Conservation (phyloP, 1,139 yeast genomes). For the Suhomyces taliae region DNA sequence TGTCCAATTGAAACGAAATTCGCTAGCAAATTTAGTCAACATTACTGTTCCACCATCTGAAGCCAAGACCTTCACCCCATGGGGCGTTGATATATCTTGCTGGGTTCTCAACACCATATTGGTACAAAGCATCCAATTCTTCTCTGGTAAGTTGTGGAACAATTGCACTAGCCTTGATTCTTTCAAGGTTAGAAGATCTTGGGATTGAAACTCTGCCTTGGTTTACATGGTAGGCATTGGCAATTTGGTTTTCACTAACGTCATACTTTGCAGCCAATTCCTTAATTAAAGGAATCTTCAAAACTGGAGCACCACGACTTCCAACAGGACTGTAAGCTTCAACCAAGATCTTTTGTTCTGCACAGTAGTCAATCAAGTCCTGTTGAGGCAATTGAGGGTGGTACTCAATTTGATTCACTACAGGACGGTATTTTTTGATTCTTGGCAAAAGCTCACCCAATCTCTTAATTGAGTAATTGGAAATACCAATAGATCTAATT, state of each 20-base stretch:
- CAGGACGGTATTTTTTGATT: conserved; percentile 29
- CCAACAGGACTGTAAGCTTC: conserved; percentile 41
- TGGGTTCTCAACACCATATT: conserved; percentile 47
- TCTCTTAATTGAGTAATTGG: conserved; percentile 32
- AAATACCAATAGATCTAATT: conserved; percentile 33
- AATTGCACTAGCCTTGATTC: conserved; percentile 30
- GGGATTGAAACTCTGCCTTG: conserved; percentile 35
- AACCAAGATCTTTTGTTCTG: conserved; percentile 24
- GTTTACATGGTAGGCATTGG: conserved; percentile 39
- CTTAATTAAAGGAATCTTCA: conserved; percentile 32
- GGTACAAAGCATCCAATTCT: conserved; percentile 43
- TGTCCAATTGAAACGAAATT: too few relatives aligned
- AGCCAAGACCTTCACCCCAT: conserved; percentile 42
- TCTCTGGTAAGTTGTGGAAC: conserved; percentile 43
- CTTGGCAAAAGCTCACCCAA: conserved; percentile 28
- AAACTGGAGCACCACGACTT: conserved; percentile 37
- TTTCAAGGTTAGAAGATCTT: conserved; percentile 39
- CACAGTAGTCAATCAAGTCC: conserved; percentile 31
- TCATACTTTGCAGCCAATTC: conserved; percentile 33
- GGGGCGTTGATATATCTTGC: conserved; percentile 34
- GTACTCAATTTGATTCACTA: conserved; percentile 37
- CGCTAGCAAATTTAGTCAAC: not conserved
- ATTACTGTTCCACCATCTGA: conserved; percentile 39
- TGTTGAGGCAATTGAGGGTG: conserved; percentile 43
- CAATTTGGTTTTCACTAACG: conserved; percentile 35